phyloP scores from a whole-genome alignment of 2,329 filamentous ascomycete species.

The Diaporthe citriasiana region DNA sequence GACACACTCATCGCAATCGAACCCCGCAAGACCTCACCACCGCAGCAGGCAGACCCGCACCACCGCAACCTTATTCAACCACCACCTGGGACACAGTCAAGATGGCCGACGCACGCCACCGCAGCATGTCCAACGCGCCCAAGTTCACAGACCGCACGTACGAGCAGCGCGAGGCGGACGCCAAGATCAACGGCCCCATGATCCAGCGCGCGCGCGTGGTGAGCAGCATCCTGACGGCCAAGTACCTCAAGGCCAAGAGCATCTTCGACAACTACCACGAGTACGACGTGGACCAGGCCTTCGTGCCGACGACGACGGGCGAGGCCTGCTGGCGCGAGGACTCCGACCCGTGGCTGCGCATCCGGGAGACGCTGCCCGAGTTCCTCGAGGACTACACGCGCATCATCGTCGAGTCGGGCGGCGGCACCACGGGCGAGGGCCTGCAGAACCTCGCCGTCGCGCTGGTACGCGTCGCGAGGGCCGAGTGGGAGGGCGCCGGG shows the following conservation, averaged over 20 bases:
- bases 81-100: neutral
- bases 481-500: conserved; percentile 42
- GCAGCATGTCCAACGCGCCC: conserved; percentile 34
- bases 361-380: conserved; percentile 40
- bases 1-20: neutral
- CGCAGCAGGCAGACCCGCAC: neutral
- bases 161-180: conserved; percentile 43
- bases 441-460: conserved; percentile 41
- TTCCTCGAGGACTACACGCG: conserved; percentile 41
- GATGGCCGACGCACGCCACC: conserved; percentile 36
- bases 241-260: conserved; percentile 44
- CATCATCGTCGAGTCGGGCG: conserved; percentile 37
- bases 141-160: conserved; percentile 43
- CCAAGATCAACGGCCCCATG: conserved; percentile 43
- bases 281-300: conserved; percentile 42
- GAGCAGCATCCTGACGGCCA: conserved; percentile 44
- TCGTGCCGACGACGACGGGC: conserved; percentile 29
- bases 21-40: neutral
- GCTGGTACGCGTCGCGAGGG: conserved; percentile 41
- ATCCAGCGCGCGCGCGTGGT: conserved; percentile 43
- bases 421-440: conserved; percentile 40
- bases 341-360: conserved; percentile 43
- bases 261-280: conserved; percentile 42
- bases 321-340: conserved; percentile 38
- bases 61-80: neutral